Evolutionary conservation across 306 rosid genomes (phyloP), one percentile per base, ranked within the genome.

Genomic region (Clitoria ternatea): DNA sequence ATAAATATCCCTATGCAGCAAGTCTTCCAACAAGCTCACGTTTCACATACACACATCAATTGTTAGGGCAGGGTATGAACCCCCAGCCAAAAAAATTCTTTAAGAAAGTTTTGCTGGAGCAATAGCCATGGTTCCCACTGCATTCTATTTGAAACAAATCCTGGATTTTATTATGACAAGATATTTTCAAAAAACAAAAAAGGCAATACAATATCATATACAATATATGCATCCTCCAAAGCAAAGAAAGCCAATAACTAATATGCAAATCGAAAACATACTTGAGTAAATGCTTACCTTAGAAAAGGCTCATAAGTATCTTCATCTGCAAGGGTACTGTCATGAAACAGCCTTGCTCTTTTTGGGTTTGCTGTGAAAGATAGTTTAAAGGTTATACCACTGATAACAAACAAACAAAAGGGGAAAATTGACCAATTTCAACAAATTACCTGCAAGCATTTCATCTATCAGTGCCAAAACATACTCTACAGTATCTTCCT

Each of bases 401-500:
- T 24, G 40, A 45, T 4, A 66, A 60, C 49, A 60, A 50, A 55
- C 23, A 62, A 17, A 33, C 11, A n/a, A 42, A 52, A 1, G 13
- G 7, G 18, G 43, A 52, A 44, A 37, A 27, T n/a, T 30, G 29
- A 26, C 39, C 48, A 48, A 40, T 67, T 53, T 61, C 36, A 57
- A 70, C 43, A 80, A 62, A 39, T 39, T 80, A 93, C 98, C 96
- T 27, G 97, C 70, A 73, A 93, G 96, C 95, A 93, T 80, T 72
- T 93, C 98, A 80, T 90, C 96, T 7, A 93, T 74, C 76, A 93
- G 73, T 6, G 97, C 97, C 81, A 93, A 84, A 47, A 87, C 92
- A 77, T 94, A 91, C 76, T 94, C 98, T 1, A 94, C 90, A 1
- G 98, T 94, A 73, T 94, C 98, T 62, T 94, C 98, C 81, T 94